phyloP scores from a whole-genome alignment of 2,329 filamentous ascomycete species.

The Exophiala xenobiotica region DNA sequence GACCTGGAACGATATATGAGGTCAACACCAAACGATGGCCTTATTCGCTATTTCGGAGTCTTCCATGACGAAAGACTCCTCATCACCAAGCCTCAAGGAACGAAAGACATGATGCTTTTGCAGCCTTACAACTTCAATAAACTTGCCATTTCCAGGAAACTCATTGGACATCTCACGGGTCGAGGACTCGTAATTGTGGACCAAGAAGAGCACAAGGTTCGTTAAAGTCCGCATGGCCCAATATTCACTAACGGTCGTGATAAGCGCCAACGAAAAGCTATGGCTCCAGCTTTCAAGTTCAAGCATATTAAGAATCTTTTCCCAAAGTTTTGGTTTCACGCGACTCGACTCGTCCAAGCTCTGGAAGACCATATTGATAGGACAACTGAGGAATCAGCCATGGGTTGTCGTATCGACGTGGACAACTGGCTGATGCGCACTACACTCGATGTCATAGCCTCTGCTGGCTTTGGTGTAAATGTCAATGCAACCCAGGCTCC shows the following conservation, averaged over 20 bases:
- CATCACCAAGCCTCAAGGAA: constrained; percentile 59
- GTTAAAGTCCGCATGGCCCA: too few species aligned
- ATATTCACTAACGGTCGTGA: too few species aligned
- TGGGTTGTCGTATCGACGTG: constrained; percentile 39
- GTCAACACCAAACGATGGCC: constrained; percentile 63
- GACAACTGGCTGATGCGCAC: constrained; percentile 63
- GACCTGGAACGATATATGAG: constrained; percentile 50
- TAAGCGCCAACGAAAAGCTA: constrained; percentile 65
- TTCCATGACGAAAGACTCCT: constrained; percentile 64
- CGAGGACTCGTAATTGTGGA: constrained; percentile 67
- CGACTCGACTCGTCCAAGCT: constrained; percentile 1
- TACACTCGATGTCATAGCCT: constrained; percentile 67
- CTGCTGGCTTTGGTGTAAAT: constrained; percentile 68
- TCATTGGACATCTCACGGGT: constrained; percentile 40
- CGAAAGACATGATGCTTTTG: constrained; percentile 67
- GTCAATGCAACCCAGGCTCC: constrained; percentile 65
- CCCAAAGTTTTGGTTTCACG: constrained; percentile 70
- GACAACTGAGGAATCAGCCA: not conserved
- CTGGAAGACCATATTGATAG: constrained; percentile 9
- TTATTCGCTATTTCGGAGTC: constrained; percentile 65
- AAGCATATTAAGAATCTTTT: constrained; percentile 82
- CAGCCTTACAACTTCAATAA: constrained; percentile 70
- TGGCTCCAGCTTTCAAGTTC: constrained; percentile 82
- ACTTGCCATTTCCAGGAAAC: constrained; percentile 43
- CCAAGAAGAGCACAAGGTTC: constrained; percentile 76